Evolutionary conservation across 2,329 filamentous ascomycete genomes (phyloP).

Genomic region (Fusarium sp.): DNA sequence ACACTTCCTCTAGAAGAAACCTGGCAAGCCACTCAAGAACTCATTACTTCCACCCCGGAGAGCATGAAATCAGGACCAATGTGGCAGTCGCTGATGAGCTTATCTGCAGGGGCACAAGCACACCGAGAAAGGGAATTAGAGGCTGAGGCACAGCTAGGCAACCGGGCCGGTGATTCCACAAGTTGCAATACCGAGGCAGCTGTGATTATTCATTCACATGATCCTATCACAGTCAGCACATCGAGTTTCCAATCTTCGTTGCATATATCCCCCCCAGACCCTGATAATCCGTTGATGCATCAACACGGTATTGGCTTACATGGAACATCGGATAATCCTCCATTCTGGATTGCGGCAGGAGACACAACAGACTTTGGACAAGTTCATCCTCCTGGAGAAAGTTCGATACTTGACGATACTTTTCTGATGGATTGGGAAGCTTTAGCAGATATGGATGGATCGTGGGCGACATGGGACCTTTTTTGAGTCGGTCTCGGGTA

Average conservation of each 20-base stretch:
- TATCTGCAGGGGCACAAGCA: slow-evolving; percentile 16
- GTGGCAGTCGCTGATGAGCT: slow-evolving; percentile 32
- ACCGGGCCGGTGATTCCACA: background rate
- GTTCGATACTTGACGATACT: background rate
- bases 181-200: slow-evolving; percentile 11
- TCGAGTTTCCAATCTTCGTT: slow-evolving; percentile 20
- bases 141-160: slow-evolving; percentile 3
- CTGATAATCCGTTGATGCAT: slow-evolving; percentile 1
- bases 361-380: background rate
- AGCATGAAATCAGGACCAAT: slow-evolving; percentile 16
- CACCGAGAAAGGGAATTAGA: slow-evolving; percentile 26
- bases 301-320: slow-evolving; percentile 8
- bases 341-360: slow-evolving; percentile 15
- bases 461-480: slow-evolving; percentile 34
- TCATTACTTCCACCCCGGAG: slow-evolving; percentile 11
- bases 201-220: background rate
- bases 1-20: slow-evolving; percentile 36
- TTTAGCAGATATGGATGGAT: slow-evolving; percentile 28
- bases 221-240: slow-evolving; percentile 12
- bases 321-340: slow-evolving; percentile 14
- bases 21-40: slow-evolving; percentile 29
- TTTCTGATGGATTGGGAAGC: slow-evolving; percentile 34
- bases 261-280: slow-evolving; percentile 1
- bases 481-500: slow-evolving; percentile 9
- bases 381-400: background rate